A percentile compares a stretch with the other conserved stretches of the same genome.
These are phyloP conservation scores for Taxillus chinensis DNA, from an alignment of 164 flowering plant species.

Conservation along the genomic window DNA sequence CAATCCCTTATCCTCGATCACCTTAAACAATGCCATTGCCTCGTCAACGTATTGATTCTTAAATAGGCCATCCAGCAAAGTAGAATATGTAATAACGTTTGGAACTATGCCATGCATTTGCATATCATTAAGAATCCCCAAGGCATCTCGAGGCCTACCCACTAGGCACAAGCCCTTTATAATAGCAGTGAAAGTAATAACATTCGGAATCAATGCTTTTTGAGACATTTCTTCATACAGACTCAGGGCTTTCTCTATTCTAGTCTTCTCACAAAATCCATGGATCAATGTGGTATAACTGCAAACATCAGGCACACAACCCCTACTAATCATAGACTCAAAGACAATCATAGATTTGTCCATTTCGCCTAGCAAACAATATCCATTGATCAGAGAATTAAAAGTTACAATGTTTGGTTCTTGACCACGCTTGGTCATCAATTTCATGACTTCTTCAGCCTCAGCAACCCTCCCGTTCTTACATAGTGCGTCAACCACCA, in stretches of 20 bases:
- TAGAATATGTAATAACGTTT: neutral
- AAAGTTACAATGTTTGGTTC: slow-evolving; percentile 9
- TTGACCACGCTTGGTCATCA: slow-evolving; percentile 3
- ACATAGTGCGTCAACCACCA: slow-evolving; percentile 3
- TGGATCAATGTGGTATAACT: slow-evolving; percentile 5
- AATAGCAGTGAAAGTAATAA: neutral
- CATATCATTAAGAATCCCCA: neutral
- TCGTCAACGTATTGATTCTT: neutral
- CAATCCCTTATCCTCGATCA: neutral
- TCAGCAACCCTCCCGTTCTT: slow-evolving; percentile 4
- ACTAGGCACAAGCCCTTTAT: neutral
- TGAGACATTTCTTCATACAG: slow-evolving; percentile 1
- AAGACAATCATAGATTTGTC: neutral
- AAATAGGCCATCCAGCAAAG: neutral
- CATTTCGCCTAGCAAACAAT: slow-evolving; percentile 7
- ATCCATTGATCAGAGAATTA: slow-evolving; percentile 12
- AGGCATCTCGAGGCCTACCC: neutral
- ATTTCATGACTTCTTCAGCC: slow-evolving; percentile 2
- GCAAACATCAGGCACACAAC: slow-evolving; percentile 1
- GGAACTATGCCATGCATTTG: neutral
- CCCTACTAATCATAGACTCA: neutral
- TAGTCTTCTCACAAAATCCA: slow-evolving; percentile 1
- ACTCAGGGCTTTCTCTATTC: neutral
- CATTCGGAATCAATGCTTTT: neutral
- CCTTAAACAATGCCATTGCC: neutral